Percentiles rank a stretch among this genome's conserved stretches.
Conservation (phyloP, 202 grass and related monocot species). For the Alloteropsis angusta region DNA sequence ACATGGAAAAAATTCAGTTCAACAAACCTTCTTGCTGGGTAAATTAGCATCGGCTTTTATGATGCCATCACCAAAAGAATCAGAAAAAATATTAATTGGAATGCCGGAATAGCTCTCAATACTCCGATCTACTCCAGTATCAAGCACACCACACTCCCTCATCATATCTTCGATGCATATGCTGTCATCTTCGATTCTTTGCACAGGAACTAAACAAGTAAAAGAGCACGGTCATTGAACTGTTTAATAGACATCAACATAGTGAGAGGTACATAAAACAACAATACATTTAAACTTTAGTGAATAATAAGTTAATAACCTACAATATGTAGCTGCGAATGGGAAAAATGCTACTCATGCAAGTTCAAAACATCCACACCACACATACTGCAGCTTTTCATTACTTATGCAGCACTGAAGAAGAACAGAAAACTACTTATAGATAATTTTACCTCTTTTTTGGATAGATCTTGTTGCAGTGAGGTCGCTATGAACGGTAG, state of each 20-base stretch:
- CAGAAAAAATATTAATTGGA: constrained; percentile 27
- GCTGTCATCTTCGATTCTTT: constrained; percentile 56
- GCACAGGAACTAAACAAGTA: constrained; percentile 35
- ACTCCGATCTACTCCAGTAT: constrained; percentile 27
- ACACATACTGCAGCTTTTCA: neutral
- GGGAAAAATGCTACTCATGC: neutral
- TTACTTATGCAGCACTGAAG: neutral
- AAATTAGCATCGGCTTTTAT: constrained; percentile 40
- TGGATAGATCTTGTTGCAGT: constrained; percentile 23
- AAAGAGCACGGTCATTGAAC: neutral
- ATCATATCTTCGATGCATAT: constrained; percentile 86
- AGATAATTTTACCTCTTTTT: constrained; percentile 53
- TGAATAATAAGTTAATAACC: neutral
- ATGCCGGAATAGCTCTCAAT: constrained; percentile 20
- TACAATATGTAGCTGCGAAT: neutral
- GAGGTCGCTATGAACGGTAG: constrained; percentile 19
- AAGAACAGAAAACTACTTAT: neutral
- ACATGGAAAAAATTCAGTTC: neutral
- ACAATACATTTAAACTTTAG: neutral
- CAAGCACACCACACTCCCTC: constrained; percentile 43
- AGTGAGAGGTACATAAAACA: neutral
- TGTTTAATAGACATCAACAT: neutral
- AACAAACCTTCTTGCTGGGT: constrained; percentile 70
- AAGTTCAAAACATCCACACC: neutral
- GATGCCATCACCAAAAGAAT: constrained; percentile 23